phyloP scores from a whole-genome alignment of 2,329 filamentous ascomycete genomes.

The Alternaria triticimaculans region DNA sequence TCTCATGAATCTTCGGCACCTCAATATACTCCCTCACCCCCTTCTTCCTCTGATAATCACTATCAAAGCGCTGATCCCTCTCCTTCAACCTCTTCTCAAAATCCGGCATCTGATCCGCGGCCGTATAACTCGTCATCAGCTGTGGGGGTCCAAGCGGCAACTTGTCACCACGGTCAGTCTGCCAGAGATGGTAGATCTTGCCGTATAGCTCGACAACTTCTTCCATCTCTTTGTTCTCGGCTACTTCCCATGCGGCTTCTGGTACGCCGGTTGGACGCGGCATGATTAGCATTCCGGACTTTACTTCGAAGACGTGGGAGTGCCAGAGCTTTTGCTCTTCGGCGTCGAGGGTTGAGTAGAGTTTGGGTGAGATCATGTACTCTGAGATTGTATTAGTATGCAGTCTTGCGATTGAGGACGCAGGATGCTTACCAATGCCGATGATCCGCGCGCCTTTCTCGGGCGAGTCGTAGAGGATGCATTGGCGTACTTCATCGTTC shows the following conservation, averaged over 20 bases:
- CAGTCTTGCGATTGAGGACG: not conserved
- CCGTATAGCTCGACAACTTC: constrained; percentile 77
- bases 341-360: constrained; percentile 70
- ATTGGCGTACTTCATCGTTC: constrained; percentile 80
- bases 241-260: constrained; percentile 71
- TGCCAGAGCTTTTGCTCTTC: constrained; percentile 82
- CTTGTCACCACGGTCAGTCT: constrained; percentile 75
- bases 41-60: constrained; percentile 60
- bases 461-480: constrained; percentile 80
- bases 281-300: constrained; percentile 81
- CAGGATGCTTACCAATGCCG: constrained; percentile 60
- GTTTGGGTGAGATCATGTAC: constrained; percentile 78
- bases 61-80: constrained; percentile 62
- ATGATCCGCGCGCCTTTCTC: constrained; percentile 73
- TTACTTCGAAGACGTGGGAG: constrained; percentile 76
- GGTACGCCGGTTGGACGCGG: constrained; percentile 65
- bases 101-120: constrained; percentile 55
- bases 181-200: constrained; percentile 87
- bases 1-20: constrained; percentile 55
- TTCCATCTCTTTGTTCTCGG: constrained; percentile 82
- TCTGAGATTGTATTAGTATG: constrained; percentile 53
- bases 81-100: constrained; percentile 56
- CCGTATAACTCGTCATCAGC: constrained; percentile 69
- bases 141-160: constrained; percentile 67
- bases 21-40: constrained; percentile 61